Evolutionary conservation across 2,329 filamentous ascomycete species (phyloP).

Genomic region (Microdochium trichocladiopsis): DNA sequence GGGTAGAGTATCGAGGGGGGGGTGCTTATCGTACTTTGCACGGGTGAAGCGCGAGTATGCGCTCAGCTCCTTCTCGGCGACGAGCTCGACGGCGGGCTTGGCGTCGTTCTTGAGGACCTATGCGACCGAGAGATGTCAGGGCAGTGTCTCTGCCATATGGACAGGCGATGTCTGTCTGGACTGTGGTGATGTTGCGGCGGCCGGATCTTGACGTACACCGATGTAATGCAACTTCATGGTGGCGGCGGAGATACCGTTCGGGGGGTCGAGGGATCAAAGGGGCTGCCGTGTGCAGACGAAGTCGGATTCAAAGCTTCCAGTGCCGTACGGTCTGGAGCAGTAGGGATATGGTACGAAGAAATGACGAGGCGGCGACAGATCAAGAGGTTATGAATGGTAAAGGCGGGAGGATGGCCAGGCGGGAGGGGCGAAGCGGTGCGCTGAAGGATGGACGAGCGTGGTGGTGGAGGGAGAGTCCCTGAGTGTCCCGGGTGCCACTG

Average conservation of each 20-base stretch:
- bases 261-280: not conserved
- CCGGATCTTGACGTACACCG: slow-evolving; percentile 52
- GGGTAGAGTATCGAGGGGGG: slow-evolving; percentile 9
- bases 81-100: slow-evolving; percentile 71
- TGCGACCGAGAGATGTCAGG: not conserved
- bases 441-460: too few species aligned
- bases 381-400: too few species aligned
- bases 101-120: slow-evolving; percentile 77
- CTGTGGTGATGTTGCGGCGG: slow-evolving; percentile 4
- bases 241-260: slow-evolving; percentile 15
- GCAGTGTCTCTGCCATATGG: too few species aligned
- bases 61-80: slow-evolving; percentile 68
- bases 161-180: slow-evolving; percentile 1
- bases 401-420: too few species aligned
- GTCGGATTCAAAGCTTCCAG: not conserved
- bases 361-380: too few species aligned
- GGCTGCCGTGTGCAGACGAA: not conserved
- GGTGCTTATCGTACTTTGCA: slow-evolving; percentile 43
- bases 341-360: too few species aligned
- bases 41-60: slow-evolving; percentile 76
- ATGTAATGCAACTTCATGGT: slow-evolving; percentile 86
- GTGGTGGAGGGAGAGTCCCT: too few species aligned
- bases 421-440: too few species aligned
- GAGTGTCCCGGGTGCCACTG: too few species aligned
- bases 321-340: not conserved